Percentiles rank a stretch among this genome's conserved stretches.
phyloP scores from a whole-genome alignment of 495 filamentous ascomycete species.

The Xylaria acuta region DNA sequence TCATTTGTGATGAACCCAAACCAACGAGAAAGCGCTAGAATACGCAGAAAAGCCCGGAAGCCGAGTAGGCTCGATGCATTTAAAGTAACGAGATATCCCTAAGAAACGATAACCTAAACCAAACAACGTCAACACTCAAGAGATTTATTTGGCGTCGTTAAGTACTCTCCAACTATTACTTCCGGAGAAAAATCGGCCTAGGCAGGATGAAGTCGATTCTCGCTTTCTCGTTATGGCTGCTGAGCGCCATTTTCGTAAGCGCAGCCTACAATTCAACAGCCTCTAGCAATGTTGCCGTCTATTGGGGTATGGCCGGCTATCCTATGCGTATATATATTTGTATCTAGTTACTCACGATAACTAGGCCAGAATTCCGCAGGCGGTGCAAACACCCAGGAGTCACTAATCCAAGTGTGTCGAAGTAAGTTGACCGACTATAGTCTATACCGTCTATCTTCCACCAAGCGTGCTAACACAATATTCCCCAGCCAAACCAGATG shows the following conservation, averaged over 20 bases:
- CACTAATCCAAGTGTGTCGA: constrained; percentile 34
- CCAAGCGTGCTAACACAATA: constrained; percentile 29
- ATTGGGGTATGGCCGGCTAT: constrained; percentile 51
- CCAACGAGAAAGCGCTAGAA: neutral
- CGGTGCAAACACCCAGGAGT: constrained; percentile 23
- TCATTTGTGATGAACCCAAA: neutral
- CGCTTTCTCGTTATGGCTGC: neutral
- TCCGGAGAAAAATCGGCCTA: neutral
- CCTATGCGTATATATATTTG: neutral
- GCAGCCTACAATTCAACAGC: constrained; percentile 57
- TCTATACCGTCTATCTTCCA: constrained; percentile 64
- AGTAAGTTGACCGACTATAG: constrained; percentile 48
- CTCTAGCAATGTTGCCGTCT: constrained; percentile 66
- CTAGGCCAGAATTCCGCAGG: constrained; percentile 37
- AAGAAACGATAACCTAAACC: neutral
- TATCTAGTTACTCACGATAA: neutral
- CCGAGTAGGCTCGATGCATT: neutral
- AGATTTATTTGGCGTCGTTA: neutral
- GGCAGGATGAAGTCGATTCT: constrained; percentile 4
- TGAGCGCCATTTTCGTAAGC: neutral
- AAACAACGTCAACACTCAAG: neutral
- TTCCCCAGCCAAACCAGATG: neutral
- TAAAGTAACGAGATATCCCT: neutral
- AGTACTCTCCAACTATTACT: neutral
- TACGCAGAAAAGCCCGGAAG: no score